Base-by-base conservation (phyloP, 305 asterid species). In the Fraxinus dipetala region DNA sequence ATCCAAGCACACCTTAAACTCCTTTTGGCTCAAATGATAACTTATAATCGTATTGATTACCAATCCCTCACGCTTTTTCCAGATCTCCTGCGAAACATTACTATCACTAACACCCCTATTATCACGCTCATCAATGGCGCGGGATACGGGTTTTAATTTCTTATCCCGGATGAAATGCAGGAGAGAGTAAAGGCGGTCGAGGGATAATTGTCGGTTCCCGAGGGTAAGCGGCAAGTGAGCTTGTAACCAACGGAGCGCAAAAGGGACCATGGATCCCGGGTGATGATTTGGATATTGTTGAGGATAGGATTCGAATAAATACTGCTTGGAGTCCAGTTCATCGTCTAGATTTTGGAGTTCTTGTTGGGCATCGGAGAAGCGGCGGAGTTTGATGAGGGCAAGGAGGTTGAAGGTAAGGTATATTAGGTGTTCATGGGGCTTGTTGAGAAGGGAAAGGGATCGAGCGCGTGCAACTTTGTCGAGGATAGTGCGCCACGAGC, bases 391-490 rank as follows among this genome's bases (percentile, higher is more conserved):
- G 83, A 94, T 82, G 81, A 93, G 92, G 34, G 98, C 90, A 70
- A 96, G 93, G 84, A 91, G 91, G 75, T 92, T 92, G 95, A 89
- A 93, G 4, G 97, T 88, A 85, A 96, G 97, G 86, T 96, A 96
- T 16, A 90, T 87, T 73, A 96, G 92, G 83, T 93, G 98, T 76
- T 94, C 97, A 86, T 94, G 98, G 43, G 99, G 99, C 84, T 91
- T 89, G 43, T 95, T 45, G 78, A 94, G 92, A 80, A 94, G 92
- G n/a, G 93, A 87, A 6, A 88, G 96, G 14, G 98, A 92, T 3
- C 99, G 93, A 22, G 98, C 95, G 85, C 92, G 93, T 32, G 93
- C 92, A 72, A 96, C 91, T 87, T 92, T 94, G 91, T 94, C 98
- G 67, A 96, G 91, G 82, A 96, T 84, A 0, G 99, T 90, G 45